Base-by-base conservation (phyloP, 139 green algal genomes). In the Dunaliella primolecta region DNA sequence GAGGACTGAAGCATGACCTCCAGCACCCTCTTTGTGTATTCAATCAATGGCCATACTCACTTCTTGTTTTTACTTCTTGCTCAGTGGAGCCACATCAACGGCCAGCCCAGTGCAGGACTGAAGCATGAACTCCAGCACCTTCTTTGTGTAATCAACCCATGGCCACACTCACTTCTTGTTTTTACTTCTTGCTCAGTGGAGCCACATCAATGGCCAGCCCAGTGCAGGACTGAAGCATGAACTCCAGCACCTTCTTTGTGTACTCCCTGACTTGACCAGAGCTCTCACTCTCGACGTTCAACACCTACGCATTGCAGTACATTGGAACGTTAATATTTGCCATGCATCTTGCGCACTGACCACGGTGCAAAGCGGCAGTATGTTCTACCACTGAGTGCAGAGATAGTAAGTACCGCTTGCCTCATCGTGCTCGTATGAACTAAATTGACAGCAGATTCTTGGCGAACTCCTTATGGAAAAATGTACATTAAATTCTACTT, bases 201-300 rank as follows among this genome's bases (percentile, higher is more conserved):
- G 75, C 32, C 29, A 80, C n/a, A 33, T 80, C 75, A 36, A 80
- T 23, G 32, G 75, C 75, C 75, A 80, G 32, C 29, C 75, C 75
- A 29, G 32, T 11, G 30, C 75, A 80, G 75, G 36, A 23, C 7
- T 36, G 31, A 46, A 57, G 64, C n/a, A 89, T 56, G 64, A 84
- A 86, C n/a, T 36, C 64, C 24, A 72, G 77, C 35, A 89, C 72
- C 21, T 74, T 79, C 30, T 29, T n/a, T 23, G 33, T 80, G 3
- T 2, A 80, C 20, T 36, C 79, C n/a, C 76, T 57, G 78, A 87
- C 91, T 87, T 94, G 93, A 36, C 92, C 94, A 1, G 81, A 7
- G 30, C 92, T 35, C 79, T 97, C 94, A 34, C 77, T 90, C 86
- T 96, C 93, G 35, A 95, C 88, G 55, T 96, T 96, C n/a, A 95